Base-by-base conservation (phyloP, 768 basidiomycete species). In the Pleurotus giganteus region DNA sequence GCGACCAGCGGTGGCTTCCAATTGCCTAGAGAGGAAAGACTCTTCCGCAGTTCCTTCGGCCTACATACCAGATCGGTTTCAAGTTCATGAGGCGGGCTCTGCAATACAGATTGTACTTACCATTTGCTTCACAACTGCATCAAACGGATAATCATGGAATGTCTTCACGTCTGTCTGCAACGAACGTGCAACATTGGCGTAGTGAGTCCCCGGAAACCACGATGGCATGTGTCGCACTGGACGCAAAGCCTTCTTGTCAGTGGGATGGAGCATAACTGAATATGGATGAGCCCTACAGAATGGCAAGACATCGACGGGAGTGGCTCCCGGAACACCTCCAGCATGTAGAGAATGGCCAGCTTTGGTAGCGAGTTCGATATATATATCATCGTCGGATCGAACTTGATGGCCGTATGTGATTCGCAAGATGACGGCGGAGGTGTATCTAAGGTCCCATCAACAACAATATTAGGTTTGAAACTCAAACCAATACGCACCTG, bases 1-100 rank as follows among this genome's bases (percentile, higher is more conserved):
- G 12, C 68, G 71, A 53, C 72, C 68, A 45, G 71, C 65, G 47
- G 72, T 68, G 21, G 69, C 63, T 45, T 45, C 44, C 21, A 45
- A 24, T 28, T 45, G 44, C 19, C 12, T 23, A 9, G 27, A 8
- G 44, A 45, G 11, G 44, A 45, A 45, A 11, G 44, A 45, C 12
- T 17, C 19, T 17, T 45, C 27, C 12, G 44, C 23, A 8, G 44
- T 45, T 28, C 44, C 44, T 11, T 23, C 7, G 8, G 44, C 44
- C 44, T 45, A 11, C 12, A 27, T 45, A 43, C 19, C 21, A 23
- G 21, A 13, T 21, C 9, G 19, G 21, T 43, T 9, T 43, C 41
- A 11, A 36, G 51, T 13, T 42, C 17, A 7, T 12, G 28, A 19
- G 29, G 15, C 4, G 23, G 21, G 19, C 15, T 9, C 17, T 31